Percentiles rank a stretch among this genome's conserved stretches.
Evolutionary conservation across 2,329 filamentous ascomycete genomes (phyloP).

Genomic region (Lecanicillium sp.): DNA sequence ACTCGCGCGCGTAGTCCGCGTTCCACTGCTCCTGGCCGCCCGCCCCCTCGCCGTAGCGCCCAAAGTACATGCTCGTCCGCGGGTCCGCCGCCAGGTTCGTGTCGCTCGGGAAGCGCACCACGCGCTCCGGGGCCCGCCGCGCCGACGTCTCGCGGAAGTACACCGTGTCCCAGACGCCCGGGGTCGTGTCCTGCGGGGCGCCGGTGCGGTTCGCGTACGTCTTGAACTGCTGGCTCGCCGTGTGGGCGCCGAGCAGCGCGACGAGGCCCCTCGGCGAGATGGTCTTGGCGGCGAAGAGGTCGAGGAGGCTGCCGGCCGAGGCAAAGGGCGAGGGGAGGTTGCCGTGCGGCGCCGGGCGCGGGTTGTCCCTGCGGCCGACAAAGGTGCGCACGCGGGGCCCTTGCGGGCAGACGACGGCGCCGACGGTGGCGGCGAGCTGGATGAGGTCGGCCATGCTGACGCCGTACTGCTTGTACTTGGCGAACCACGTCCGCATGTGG

Average conservation of each 20-base stretch:
- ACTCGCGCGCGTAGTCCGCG: slow-evolving; percentile 43
- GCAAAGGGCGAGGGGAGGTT: slow-evolving; percentile 37
- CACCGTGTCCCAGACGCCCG: slow-evolving; percentile 44
- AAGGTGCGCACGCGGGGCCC: slow-evolving; percentile 42
- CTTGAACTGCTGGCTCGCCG: slow-evolving; percentile 40
- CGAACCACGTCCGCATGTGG: slow-evolving; percentile 31
- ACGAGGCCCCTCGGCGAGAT: slow-evolving; percentile 42
- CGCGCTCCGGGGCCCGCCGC: slow-evolving; percentile 22
- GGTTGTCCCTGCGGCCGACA: slow-evolving; percentile 42
- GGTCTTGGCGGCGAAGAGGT: slow-evolving; percentile 44
- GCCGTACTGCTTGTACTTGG: slow-evolving; percentile 31
- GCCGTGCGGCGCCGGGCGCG: slow-evolving; percentile 30
- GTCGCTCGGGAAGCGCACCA: slow-evolving; percentile 37
- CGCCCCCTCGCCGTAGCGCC: neutral
- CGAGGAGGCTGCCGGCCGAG: slow-evolving; percentile 36
- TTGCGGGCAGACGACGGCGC: slow-evolving; percentile 37
- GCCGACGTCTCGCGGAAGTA: slow-evolving; percentile 38
- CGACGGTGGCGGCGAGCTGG: slow-evolving; percentile 43
- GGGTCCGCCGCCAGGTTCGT: slow-evolving; percentile 30
- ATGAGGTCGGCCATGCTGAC: slow-evolving; percentile 48
- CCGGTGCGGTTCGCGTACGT: slow-evolving; percentile 33
- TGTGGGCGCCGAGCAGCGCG: slow-evolving; percentile 48
- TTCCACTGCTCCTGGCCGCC: slow-evolving; percentile 34
- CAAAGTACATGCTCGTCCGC: slow-evolving; percentile 22
- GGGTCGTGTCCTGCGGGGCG: slow-evolving; percentile 44